Conservation (phyloP, 208 protist genomes). For the Endotrypanum monterogeii region DNA sequence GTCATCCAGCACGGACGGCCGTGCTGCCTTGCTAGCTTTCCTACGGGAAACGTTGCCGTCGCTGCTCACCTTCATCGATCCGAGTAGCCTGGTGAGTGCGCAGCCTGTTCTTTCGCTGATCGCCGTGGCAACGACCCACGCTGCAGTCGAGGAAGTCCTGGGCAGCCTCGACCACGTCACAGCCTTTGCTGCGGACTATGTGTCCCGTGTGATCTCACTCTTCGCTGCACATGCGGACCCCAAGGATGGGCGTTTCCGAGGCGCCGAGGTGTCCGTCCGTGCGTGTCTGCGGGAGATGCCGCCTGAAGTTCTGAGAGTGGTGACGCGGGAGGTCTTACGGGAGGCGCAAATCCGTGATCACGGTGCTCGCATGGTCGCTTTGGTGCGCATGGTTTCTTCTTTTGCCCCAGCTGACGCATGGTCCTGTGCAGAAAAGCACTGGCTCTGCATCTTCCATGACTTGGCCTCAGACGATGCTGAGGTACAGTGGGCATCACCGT, state of each 20-base stretch:
- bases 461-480: constrained; percentile 24
- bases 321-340: constrained; percentile 11
- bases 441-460: constrained; percentile 42
- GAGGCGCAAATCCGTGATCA: constrained; percentile 32
- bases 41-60: constrained; percentile 29
- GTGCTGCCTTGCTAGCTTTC: constrained; percentile 34
- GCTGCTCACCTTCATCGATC: constrained; percentile 37
- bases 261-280: constrained; percentile 4
- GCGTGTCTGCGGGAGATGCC: constrained; percentile 24
- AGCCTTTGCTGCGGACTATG: constrained; percentile 16
- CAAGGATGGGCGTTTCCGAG: neutral
- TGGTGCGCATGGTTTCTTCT: constrained; percentile 42
- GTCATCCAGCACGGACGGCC: constrained; percentile 16
- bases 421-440: constrained; percentile 29
- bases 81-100: constrained; percentile 23
- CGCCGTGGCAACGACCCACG: constrained; percentile 27
- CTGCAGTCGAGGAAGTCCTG: neutral
- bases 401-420: constrained; percentile 39
- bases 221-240: constrained; percentile 22
- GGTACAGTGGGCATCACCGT: constrained; percentile 37
- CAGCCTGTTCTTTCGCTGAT: constrained; percentile 16
- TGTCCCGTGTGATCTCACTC: constrained; percentile 12
- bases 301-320: constrained; percentile 13
- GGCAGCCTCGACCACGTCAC: constrained; percentile 16
- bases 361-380: constrained; percentile 24